A percentile compares a stretch with the other conserved stretches of the same genome.
These are phyloP conservation scores for Hyphodiscus hymeniophilus DNA, from an alignment of 495 filamentous ascomycete genomes.

Conservation along the genomic window DNA sequence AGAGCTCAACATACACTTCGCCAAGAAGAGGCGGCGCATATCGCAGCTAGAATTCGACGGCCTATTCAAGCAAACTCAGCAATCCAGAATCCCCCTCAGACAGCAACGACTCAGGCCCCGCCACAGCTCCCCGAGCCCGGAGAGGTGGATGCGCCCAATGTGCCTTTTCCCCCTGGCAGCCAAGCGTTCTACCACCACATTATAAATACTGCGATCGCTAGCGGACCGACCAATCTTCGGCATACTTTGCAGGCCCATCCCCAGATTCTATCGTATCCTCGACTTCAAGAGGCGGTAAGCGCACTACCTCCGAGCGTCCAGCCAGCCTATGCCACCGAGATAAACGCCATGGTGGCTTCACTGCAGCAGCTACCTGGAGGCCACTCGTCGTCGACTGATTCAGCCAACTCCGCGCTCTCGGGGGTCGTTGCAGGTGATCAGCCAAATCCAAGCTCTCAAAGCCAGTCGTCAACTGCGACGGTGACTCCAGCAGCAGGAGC, in stretches of 20 bases:
- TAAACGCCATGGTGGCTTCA: conserved; percentile 22
- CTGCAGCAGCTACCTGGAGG: not conserved
- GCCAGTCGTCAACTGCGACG: not conserved
- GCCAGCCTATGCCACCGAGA: conserved; percentile 29
- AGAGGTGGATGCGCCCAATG: not conserved
- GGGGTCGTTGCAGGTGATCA: not conserved
- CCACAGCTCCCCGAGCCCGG: not conserved
- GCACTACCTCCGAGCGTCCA: not conserved
- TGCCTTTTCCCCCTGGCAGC: conserved; percentile 5
- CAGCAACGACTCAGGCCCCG: not conserved
- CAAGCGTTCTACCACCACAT: conserved; percentile 13
- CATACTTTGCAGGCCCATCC: conserved; percentile 36
- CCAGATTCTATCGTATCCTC: conserved; percentile 21
- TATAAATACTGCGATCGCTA: conserved; percentile 24
- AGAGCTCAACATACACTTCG: conserved; percentile 58
- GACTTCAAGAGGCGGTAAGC: not conserved
- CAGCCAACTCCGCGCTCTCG: not conserved
- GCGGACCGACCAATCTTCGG: conserved; percentile 33
- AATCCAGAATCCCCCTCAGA: not conserved
- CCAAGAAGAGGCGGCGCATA: conserved; percentile 51
- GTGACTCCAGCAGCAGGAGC: not conserved
- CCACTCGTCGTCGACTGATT: not conserved
- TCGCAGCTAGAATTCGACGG: conserved; percentile 20
- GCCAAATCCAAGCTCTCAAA: not conserved
- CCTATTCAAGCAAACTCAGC: not conserved